Evolutionary conservation across 2,329 filamentous ascomycete species (phyloP), one percentile per base, ranked within the genome.

Genomic region (Dactylellina drechsleri): DNA sequence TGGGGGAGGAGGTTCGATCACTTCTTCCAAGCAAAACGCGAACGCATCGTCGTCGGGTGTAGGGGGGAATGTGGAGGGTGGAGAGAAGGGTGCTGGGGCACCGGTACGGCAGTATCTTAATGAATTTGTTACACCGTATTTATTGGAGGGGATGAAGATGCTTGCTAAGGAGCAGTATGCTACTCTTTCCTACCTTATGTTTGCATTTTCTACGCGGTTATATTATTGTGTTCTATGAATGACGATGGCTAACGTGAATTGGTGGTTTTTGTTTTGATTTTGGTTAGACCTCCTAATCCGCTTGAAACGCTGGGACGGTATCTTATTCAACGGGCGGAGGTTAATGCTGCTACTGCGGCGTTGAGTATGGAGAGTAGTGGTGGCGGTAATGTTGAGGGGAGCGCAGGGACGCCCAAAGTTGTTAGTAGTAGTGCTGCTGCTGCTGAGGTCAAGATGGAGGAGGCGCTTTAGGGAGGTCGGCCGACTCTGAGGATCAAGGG

Each of bases 131-230:
- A 79, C 78, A n/a, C 79, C 79, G 7, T 77, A 77, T 41, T 43
- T 80, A 36, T 40, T 80, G 16, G 79, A 80, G 36, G 79, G 79
- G 20, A 80, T 80, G 79, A 80, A 79, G 61, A 77, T 78, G 66
- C 58, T 80, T n/a, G 79, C 77, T 15, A 75, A 77, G 50, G 78
- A 79, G 41, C 79, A 80, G 67, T 76, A 54, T 28, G 71, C 68
- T 18, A 23, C 16, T 15, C 13, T 12, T 15, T 47, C 31, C 31
- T 36, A 36, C 31, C 31, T 36, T 36, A 7, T 36, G 5, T 3
- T 36, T 36, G 31, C 23, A 23, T 23, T 23, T 23, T 23, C 23
- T 23, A 23, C 23, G 23, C n/a, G 12, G n/a, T 43, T 43, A 43
- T 43, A 12, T 1, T 43, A 6, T 12, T 43, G n/a, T 2, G 40